Evolutionary conservation across 2,329 filamentous ascomycete species (phyloP), one percentile per base, ranked within the genome.

Genomic region (Talaromyces sp.): DNA sequence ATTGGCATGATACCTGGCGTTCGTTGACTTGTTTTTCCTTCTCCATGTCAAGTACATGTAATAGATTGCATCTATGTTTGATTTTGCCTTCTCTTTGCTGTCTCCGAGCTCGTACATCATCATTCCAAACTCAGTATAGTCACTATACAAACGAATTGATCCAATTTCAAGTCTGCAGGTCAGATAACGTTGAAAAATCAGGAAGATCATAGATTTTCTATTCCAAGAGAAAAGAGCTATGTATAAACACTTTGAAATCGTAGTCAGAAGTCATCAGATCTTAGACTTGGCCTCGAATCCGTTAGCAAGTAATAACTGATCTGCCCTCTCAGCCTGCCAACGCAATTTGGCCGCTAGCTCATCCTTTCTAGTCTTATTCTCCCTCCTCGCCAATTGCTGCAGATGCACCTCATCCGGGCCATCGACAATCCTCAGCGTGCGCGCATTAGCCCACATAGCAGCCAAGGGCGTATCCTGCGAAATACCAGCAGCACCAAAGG

Each of bases 361-460:
- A 73, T 82, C 75, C 75, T 79, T 76, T 70, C 82, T 70, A 77
- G 82, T 66, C 76, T 81, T 73, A 77, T 85, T 81, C 83, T 86
- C 70, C 82, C 87, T 70, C 81, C 80, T 69, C 75, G 87, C 78
- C 79, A 84, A 72, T 80, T 82, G 77, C 77, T 82, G 68, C 79
- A 93, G 79, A 77, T 96, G 95, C 67, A 98, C 95, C 86, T 99
- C 95, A 79, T 99, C 95, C 0, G 95, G 95, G 0, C 95, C 95
- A 78, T 99, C 95, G 0, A 92, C 93, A 70, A 97, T 87, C 67
- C 91, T 85, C 78, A 97, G 83, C 7, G 93, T 97, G 65, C 93
- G 84, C 73, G 93, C 91, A 67, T 85, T 82, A 22, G 91, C 88
- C 88, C 91, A 96, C 87, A 93, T 89, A 75, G 83, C 85, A 13